Percentiles rank a stretch among this genome's conserved stretches.
These are phyloP conservation scores for Penicillium paxilli DNA, from an alignment of 495 filamentous ascomycete genomes.

Conservation along the genomic window DNA sequence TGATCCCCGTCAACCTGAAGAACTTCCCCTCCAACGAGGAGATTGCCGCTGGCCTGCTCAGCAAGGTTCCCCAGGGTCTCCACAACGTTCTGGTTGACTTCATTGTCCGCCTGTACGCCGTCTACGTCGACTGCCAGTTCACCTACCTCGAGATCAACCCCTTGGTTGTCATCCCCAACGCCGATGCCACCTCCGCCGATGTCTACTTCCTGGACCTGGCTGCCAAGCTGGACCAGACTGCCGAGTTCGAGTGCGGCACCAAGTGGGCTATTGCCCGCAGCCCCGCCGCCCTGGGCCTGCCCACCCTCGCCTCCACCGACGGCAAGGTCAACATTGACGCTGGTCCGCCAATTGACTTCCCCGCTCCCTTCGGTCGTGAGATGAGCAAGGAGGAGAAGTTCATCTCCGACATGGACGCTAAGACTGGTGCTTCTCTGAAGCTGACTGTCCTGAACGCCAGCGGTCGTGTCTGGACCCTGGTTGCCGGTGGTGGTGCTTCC, in stretches of 20 bases:
- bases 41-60: conserved; percentile 80
- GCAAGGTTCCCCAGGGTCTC: conserved; percentile 90
- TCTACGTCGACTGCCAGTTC: conserved; percentile 99
- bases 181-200: conserved; percentile 83
- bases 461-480: conserved; percentile 96
- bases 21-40: conserved; percentile 96
- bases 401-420: conserved; percentile 97
- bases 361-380: conserved; percentile 97
- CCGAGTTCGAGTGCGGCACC: conserved; percentile 97
- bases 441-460: conserved; percentile 90
- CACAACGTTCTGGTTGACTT: conserved; percentile 99
- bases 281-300: conserved; percentile 80
- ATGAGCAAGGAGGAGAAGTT: conserved; percentile 97
- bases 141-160: conserved; percentile 99
- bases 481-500: conserved; percentile 98
- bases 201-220: conserved; percentile 98
- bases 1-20: conserved; percentile 92
- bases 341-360: conserved; percentile 97
- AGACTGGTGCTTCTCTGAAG: conserved; percentile 98
- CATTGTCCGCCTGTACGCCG: conserved; percentile 89
- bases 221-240: conserved; percentile 98
- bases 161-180: conserved; percentile 95
- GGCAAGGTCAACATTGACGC: conserved; percentile 90
- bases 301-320: conserved; percentile 53
- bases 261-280: conserved; percentile 97